Evolutionary conservation across 805 yeast genomes (phyloP).

Genomic region (Tetrapisispora taiwanensis): DNA sequence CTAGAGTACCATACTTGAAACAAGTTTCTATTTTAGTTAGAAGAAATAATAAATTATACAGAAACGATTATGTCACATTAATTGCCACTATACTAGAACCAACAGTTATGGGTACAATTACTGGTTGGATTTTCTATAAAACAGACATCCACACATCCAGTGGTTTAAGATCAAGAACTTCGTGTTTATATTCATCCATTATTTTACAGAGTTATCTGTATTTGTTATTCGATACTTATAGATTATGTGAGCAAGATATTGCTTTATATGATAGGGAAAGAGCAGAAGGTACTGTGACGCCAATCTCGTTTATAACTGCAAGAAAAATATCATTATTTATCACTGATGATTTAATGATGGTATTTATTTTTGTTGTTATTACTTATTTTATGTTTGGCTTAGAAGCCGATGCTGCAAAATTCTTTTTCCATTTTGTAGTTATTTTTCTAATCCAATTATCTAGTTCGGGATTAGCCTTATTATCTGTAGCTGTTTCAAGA

Average conservation of each 20-base stretch:
- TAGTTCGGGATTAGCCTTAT: constrained; percentile 21
- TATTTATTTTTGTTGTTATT: constrained; percentile 47
- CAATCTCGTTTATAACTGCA: constrained; percentile 55
- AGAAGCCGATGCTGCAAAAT: constrained; percentile 38
- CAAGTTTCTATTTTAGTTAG: constrained; percentile 36
- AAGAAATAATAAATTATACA: constrained; percentile 38
- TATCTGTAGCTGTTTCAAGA: constrained; percentile 43
- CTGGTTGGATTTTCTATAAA: constrained; percentile 69
- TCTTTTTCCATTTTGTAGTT: constrained; percentile 54
- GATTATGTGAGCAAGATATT: constrained; percentile 46
- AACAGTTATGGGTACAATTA: constrained; percentile 44
- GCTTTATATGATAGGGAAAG: constrained; percentile 56
- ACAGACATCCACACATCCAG: constrained; percentile 34
- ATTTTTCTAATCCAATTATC: constrained; percentile 45
- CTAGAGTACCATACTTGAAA: constrained; percentile 33
- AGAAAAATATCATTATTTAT: constrained; percentile 56
- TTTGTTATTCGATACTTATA: constrained; percentile 46
- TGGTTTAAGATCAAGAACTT: constrained; percentile 54
- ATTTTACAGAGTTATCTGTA: constrained; percentile 49
- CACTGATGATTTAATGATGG: constrained; percentile 58
- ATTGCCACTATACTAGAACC: constrained; percentile 38
- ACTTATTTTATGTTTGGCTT: constrained; percentile 76
- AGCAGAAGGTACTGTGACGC: constrained; percentile 55
- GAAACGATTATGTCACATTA: constrained; percentile 43
- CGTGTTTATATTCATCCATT: constrained; percentile 42